These are phyloP conservation scores for Hyaloperonospora arabidopsidis DNA, from an alignment of 352 stramenopile species.

Conservation along the genomic window DNA sequence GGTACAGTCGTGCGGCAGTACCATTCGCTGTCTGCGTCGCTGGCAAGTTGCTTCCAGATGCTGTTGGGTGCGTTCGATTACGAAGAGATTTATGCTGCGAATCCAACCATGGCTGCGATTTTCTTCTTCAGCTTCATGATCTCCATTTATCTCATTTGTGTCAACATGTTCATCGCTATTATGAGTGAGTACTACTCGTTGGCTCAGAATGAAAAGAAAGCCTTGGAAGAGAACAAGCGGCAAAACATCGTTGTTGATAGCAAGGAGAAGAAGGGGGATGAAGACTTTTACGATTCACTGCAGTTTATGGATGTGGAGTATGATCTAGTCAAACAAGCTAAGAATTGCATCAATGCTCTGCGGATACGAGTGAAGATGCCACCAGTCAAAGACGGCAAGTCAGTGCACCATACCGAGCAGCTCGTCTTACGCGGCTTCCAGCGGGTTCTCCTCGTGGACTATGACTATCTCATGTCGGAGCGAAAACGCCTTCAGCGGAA, in stretches of 20 bases:
- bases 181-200: conserved; percentile 81
- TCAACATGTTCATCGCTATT: conserved; percentile 84
- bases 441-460: conserved; percentile 64
- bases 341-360: conserved; percentile 49
- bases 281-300: conserved; percentile 48
- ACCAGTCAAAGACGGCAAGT: conserved; percentile 28
- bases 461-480: conserved; percentile 65
- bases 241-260: conserved; percentile 14
- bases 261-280: conserved; percentile 16
- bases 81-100: conserved; percentile 54
- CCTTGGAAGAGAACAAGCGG: conserved; percentile 43
- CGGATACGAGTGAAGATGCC: conserved; percentile 53
- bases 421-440: conserved; percentile 52
- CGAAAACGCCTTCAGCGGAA: conserved; percentile 51
- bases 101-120: conserved; percentile 64
- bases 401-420: conserved; percentile 39
- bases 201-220: conserved; percentile 61
- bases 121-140: conserved; percentile 84
- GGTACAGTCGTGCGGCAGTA: conserved; percentile 57
- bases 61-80: conserved; percentile 74
- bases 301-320: conserved; percentile 67
- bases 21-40: conserved; percentile 56
- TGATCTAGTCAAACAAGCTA: conserved; percentile 63
- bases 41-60: conserved; percentile 81
- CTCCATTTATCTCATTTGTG: conserved; percentile 68